phyloP scores from a whole-genome alignment of 441 rosid species.

The Sinapis alba region DNA sequence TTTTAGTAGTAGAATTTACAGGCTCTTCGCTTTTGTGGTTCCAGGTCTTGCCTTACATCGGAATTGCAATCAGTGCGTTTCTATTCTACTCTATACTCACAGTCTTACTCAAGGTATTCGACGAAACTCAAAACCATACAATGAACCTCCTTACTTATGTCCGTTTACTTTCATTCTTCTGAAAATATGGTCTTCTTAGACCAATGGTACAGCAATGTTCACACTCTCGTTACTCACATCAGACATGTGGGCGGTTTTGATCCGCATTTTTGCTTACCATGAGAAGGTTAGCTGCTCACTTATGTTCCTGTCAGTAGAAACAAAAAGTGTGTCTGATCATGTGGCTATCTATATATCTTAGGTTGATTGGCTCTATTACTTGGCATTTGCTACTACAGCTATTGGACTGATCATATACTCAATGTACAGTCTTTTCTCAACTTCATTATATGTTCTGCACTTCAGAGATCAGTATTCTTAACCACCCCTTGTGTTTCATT shows the following conservation, averaged over 20 bases:
- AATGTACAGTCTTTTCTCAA: conserved; percentile 47
- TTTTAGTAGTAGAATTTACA: neutral
- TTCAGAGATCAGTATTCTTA: neutral
- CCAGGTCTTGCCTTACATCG: conserved; percentile 82
- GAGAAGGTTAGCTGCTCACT: conserved; percentile 67
- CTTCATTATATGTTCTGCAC: neutral
- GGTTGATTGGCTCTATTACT: conserved; percentile 91
- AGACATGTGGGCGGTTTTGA: conserved; percentile 90
- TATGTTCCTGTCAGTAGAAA: neutral
- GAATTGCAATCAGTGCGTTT: conserved; percentile 72
- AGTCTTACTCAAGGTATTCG: conserved; percentile 74
- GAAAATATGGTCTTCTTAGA: neutral
- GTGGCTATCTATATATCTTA: conserved; percentile 3
- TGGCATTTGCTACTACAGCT: conserved; percentile 73
- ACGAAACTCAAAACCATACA: neutral
- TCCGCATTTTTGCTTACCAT: conserved; percentile 79
- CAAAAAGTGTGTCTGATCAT: neutral
- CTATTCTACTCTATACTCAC: conserved; percentile 85
- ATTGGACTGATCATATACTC: conserved; percentile 76
- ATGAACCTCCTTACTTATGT: neutral
- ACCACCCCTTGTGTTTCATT: neutral
- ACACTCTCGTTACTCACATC: conserved; percentile 73
- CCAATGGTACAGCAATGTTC: neutral
- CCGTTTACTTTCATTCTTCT: neutral
- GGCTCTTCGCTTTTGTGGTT: conserved; percentile 23